Evolutionary conservation across 2,329 filamentous ascomycete species (phyloP), one percentile per base, ranked within the genome.

Genomic region (Penicillium sp.): DNA sequence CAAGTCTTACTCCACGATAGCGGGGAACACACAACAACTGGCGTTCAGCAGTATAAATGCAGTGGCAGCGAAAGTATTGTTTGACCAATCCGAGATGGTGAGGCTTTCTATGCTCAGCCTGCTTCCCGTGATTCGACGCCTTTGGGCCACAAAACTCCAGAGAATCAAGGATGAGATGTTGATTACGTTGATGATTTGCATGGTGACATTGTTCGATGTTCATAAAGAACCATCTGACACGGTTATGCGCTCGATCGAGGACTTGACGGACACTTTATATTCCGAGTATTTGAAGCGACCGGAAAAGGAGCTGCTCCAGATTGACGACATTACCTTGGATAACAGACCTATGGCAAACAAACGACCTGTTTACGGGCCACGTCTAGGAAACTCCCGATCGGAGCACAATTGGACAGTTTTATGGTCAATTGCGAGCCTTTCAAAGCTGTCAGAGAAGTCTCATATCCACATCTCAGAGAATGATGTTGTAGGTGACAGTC

Each of bases 111-210:
- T 88, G 14, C 76, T 79, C 51, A 80, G 83, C 6, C 70, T 92
- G 7, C 68, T 96, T 21, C 88, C 90, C 1, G 72, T 92, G 40
- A 85, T 96, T 60, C 84, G 83, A 51, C 82, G 84, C 46, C 85
- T 91, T 75, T 99, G 93, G 92, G 82, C 83, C n/a, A 64, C 63
- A 34, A 90, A 89, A 62, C 83, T 84, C 42, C 73, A 82, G 23
- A 81, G 83, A 13, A 62, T 94, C 46, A 86, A 88, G 62, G 89
- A 93, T 60, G 91, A 92, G 70, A 88, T 96, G 70, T 79, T 95
- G 29, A 86, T 86, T 61, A 85, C 85, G 1, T 76, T 96, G 24
- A 85, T 89, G 58, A 75, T 87, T 8, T 85, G 88, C 59, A 76
- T 90, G 42, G 80, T 89, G 60, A 76, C 83, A 54, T 67, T 89